These are phyloP conservation scores for Achlya hypogyna DNA, from an alignment of 352 stramenopile species.

Conservation along the genomic window DNA sequence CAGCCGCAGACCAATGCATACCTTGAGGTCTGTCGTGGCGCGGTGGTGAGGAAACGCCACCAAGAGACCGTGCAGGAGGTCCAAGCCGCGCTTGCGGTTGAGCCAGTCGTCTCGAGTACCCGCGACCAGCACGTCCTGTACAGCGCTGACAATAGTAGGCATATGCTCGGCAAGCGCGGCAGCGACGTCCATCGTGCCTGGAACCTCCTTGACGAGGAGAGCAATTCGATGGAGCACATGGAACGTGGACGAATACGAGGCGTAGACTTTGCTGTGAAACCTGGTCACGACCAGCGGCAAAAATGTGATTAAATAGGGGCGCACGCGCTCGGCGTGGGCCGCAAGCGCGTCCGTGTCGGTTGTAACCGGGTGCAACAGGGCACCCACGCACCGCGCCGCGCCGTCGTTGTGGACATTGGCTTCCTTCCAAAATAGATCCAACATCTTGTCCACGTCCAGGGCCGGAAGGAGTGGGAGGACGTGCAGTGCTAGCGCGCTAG, in stretches of 20 bases:
- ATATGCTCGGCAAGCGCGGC: neutral
- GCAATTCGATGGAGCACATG: conserved; percentile 5
- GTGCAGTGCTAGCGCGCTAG: neutral
- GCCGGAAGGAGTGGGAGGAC: conserved; percentile 4
- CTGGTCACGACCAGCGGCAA: conserved; percentile 8
- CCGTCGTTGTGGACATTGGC: conserved; percentile 13
- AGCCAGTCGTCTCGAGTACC: conserved; percentile 11
- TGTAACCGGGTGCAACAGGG: neutral
- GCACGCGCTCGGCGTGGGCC: neutral
- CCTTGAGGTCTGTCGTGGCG: neutral
- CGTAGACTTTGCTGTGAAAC: conserved; percentile 13
- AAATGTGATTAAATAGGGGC: conserved; percentile 12
- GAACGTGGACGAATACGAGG: conserved; percentile 18
- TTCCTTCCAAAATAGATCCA: conserved; percentile 13
- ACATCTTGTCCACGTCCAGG: neutral
- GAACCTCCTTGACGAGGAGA: conserved; percentile 8
- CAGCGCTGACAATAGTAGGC: neutral
- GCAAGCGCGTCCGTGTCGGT: neutral
- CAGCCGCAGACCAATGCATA: neutral
- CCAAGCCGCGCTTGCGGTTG: conserved; percentile 14
- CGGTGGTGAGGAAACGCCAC: conserved; percentile 1
- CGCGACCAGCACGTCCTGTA: neutral
- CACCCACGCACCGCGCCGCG: conserved; percentile 9
- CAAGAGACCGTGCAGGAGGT: conserved; percentile 2
- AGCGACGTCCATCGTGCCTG: neutral